These are phyloP conservation scores for Apostasia shenzhenica DNA, from an alignment of 106 monocot species.

Conservation along the genomic window DNA sequence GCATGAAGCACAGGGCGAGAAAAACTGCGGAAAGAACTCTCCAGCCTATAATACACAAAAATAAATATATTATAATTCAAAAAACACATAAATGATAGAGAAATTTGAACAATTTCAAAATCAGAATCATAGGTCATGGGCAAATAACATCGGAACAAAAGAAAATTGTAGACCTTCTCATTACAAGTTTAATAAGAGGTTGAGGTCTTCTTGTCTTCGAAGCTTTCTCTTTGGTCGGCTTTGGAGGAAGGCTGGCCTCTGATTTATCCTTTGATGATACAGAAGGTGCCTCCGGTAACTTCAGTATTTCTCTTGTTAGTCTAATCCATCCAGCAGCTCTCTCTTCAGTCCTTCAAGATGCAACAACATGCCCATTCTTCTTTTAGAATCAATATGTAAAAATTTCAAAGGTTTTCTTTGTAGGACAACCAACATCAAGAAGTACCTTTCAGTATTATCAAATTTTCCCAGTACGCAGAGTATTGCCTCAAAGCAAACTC, in stretches of 20 bases:
- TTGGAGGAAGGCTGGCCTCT: constrained; percentile 55
- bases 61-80: background rate
- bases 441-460: constrained; percentile 84
- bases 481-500: constrained; percentile 99
- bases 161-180: constrained; percentile 76
- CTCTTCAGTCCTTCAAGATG: constrained; percentile 71
- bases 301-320: constrained; percentile 92
- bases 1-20: constrained; percentile 98
- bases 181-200: constrained; percentile 90
- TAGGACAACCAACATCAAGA: background rate
- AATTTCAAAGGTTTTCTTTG: background rate
- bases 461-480: constrained; percentile 91
- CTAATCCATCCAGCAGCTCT: constrained; percentile 97
- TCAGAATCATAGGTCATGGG: background rate
- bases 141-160: constrained; percentile 9
- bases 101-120: background rate
- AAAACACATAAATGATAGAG: background rate
- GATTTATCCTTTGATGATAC: constrained; percentile 69
- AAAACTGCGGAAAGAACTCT: constrained; percentile 94
- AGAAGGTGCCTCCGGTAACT: constrained; percentile 94
- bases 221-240: constrained; percentile 54
- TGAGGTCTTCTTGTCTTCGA: constrained; percentile 81
- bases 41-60: constrained; percentile 39
- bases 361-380: constrained; percentile 3
- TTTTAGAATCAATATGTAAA: background rate